phyloP scores from a whole-genome alignment of 805 yeast genomes.

The Saturnispora sekii region DNA sequence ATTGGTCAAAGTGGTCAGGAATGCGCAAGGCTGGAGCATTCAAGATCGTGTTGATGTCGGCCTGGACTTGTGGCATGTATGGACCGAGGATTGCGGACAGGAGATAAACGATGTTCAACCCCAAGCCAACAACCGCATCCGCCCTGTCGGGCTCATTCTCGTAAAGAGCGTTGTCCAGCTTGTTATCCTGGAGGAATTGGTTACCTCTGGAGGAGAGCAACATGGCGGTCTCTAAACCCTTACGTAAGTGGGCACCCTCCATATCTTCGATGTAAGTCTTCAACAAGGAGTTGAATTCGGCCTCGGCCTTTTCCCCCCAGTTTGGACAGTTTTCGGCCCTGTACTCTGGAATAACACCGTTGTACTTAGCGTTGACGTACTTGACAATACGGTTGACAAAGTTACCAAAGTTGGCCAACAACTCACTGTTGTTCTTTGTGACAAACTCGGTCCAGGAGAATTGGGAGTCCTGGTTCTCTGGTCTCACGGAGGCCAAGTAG shows the following conservation, averaged over 20 bases:
- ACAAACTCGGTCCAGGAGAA: slow-evolving; percentile 97
- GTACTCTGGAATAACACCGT: slow-evolving; percentile 76
- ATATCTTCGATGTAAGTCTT: slow-evolving; percentile 54
- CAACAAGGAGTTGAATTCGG: slow-evolving; percentile 57
- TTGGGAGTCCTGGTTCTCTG: slow-evolving; percentile 92
- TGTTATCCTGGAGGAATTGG: slow-evolving; percentile 90
- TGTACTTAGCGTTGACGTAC: slow-evolving; percentile 82
- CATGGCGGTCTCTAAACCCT: slow-evolving; percentile 90
- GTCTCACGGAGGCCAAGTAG: slow-evolving; percentile 84
- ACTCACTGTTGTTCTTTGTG: slow-evolving; percentile 84
- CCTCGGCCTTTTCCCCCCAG: slow-evolving; percentile 32
- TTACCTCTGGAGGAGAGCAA: slow-evolving; percentile 87
- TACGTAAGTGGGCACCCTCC: slow-evolving; percentile 75
- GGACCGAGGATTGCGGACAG: slow-evolving; percentile 80
- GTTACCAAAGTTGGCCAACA: slow-evolving; percentile 93
- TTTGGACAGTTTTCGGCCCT: slow-evolving; percentile 38
- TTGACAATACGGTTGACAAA: slow-evolving; percentile 90
- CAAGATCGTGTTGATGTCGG: slow-evolving; percentile 64
- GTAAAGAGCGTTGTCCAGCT: slow-evolving; percentile 80
- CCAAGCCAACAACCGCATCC: slow-evolving; percentile 89
- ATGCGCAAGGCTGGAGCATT: slow-evolving; percentile 74
- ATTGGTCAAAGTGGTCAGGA: slow-evolving; percentile 62
- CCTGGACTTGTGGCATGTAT: slow-evolving; percentile 79
- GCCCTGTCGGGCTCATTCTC: slow-evolving; percentile 67
- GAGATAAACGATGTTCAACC: slow-evolving; percentile 77